Evolutionary conservation across 2,329 filamentous ascomycete genomes (phyloP).

Genomic region (Ascochyta koolunga): DNA sequence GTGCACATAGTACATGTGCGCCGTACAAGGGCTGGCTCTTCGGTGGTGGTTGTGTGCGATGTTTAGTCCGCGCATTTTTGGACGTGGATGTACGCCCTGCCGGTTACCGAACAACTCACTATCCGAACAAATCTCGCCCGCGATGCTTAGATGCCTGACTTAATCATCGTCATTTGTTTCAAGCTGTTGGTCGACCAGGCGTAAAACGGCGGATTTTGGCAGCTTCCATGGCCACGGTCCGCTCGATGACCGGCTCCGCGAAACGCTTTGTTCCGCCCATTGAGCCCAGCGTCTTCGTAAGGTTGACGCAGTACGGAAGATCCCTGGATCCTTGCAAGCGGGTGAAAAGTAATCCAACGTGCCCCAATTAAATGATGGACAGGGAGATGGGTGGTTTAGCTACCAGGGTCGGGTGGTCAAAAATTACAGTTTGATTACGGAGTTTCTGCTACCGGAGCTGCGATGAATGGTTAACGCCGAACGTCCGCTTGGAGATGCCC

Average conservation of each 20-base stretch:
- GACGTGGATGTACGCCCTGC: conserved; percentile 27
- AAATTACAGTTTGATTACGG: conserved; percentile 35
- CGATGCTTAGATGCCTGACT: neutral
- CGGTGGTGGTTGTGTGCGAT: conserved; percentile 11
- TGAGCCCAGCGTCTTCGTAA: conserved; percentile 44
- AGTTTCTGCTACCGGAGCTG: conserved; percentile 4
- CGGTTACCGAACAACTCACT: conserved; percentile 22
- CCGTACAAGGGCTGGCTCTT: conserved; percentile 6
- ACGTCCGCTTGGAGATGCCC: conserved; percentile 44
- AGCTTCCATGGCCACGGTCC: conserved; percentile 32
- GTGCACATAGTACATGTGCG: conserved; percentile 9
- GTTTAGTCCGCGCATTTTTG: conserved; percentile 30
- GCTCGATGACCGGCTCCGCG: conserved; percentile 39
- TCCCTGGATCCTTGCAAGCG: conserved; percentile 37
- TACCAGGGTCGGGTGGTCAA: conserved; percentile 25
- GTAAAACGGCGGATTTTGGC: conserved; percentile 17
- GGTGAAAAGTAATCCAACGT: conserved; percentile 44
- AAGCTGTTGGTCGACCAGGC: conserved; percentile 23
- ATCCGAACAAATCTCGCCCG: neutral
- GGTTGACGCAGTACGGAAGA: conserved; percentile 45
- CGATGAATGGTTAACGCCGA: conserved; percentile 30
- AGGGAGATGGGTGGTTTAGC: conserved; percentile 37
- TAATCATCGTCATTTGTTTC: conserved; percentile 28
- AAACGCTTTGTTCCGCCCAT: conserved; percentile 34
- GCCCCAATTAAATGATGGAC: conserved; percentile 41